Evolutionary conservation across 225 moss, liverwort and hornwort species (phyloP).

Genomic region (Takakia lepidozioides): DNA sequence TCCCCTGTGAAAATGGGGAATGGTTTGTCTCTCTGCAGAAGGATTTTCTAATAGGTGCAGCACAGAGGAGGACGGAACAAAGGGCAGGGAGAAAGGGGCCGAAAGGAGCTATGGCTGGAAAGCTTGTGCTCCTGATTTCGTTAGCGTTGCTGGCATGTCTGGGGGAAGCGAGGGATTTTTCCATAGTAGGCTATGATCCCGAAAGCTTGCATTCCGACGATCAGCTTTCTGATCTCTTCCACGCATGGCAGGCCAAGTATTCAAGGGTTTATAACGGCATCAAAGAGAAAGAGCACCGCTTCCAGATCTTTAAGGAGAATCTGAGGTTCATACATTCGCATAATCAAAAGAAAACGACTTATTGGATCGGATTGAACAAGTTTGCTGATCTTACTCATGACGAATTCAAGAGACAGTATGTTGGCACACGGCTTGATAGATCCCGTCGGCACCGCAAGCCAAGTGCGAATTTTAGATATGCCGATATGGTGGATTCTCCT

Average conservation of each 20-base stretch:
- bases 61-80: no score
- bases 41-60: no score
- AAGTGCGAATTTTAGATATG: conserved; percentile 19
- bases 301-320: conserved; percentile 34
- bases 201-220: conserved; percentile 23
- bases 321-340: conserved; percentile 29
- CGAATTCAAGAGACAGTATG: conserved; percentile 26
- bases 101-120: no score
- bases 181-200: conserved; percentile 24
- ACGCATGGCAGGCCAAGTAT: conserved; percentile 22
- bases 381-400: conserved; percentile 37
- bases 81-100: no score
- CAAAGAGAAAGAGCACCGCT: conserved; percentile 15
- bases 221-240: conserved; percentile 13
- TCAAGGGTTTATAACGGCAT: conserved; percentile 11
- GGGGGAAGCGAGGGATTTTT: conserved; percentile 17
- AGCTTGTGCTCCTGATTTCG: no score
- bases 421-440: conserved; percentile 16
- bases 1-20: no score
- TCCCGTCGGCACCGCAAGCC: conserved; percentile 3
- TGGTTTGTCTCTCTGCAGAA: no score
- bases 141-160: no score
- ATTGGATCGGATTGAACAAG: conserved; percentile 25
- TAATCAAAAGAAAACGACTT: conserved; percentile 19
- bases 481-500: conserved; percentile 12